Conservation (phyloP, 1,284 basidiomycete species). For the Amylostereum chailletii region DNA sequence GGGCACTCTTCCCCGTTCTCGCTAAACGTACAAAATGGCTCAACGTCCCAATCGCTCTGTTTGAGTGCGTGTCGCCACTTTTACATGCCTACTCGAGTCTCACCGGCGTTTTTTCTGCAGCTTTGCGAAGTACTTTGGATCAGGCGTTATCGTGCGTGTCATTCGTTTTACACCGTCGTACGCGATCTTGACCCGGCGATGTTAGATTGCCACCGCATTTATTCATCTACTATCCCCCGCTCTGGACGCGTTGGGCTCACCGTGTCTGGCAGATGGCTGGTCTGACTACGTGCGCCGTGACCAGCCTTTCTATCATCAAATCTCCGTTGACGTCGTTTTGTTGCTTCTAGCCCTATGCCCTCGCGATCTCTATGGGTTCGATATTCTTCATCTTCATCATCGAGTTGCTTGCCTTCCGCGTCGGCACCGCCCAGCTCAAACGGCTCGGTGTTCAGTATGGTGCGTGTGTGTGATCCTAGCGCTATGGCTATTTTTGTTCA, state of each 20-base stretch:
- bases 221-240: slow-evolving; percentile 81
- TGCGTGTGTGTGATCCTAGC: slow-evolving; percentile 17
- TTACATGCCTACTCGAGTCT: not conserved
- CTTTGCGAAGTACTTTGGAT: slow-evolving; percentile 94
- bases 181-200: slow-evolving; percentile 1
- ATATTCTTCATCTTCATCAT: slow-evolving; percentile 81
- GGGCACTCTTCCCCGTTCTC: slow-evolving; percentile 80
- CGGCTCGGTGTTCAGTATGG: slow-evolving; percentile 48
- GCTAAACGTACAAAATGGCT: slow-evolving; percentile 52
- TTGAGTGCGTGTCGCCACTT: slow-evolving; percentile 51
- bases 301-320: slow-evolving; percentile 1
- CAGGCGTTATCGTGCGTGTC: slow-evolving; percentile 73
- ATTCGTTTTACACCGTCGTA: slow-evolving; percentile 3
- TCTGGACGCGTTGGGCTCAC: slow-evolving; percentile 58
- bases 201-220: slow-evolving; percentile 83
- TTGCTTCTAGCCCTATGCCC: slow-evolving; percentile 57
- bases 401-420: slow-evolving; percentile 80
- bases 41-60: slow-evolving; percentile 54
- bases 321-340: slow-evolving; percentile 1
- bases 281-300: slow-evolving; percentile 50
- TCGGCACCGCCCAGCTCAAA: slow-evolving; percentile 59
- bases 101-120: slow-evolving; percentile 23
- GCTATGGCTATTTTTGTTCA: not conserved
- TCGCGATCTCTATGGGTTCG: slow-evolving; percentile 72
- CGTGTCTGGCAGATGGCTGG: slow-evolving; percentile 73